Evolutionary conservation across 768 basidiomycete genomes (phyloP).

Genomic region (Strobilomyces dryophilus): DNA sequence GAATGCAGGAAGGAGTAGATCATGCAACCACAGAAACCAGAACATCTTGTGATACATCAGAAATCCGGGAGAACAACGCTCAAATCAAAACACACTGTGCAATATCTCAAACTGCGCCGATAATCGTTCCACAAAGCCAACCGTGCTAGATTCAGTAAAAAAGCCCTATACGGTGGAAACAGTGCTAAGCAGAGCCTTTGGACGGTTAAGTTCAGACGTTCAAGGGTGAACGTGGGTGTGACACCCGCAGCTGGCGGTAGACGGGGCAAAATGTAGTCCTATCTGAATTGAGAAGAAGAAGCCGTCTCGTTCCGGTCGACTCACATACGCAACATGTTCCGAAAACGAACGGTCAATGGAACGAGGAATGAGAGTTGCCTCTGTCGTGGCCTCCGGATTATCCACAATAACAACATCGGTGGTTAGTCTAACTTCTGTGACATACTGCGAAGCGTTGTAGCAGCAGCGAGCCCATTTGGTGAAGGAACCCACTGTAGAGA

Average conservation of each 20-base stretch:
- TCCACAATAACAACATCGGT: conserved; percentile 23
- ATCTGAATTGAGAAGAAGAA: conserved; percentile 7
- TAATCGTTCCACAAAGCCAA: conserved; percentile 57
- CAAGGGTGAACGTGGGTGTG: conserved; percentile 49
- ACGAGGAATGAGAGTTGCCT: not conserved
- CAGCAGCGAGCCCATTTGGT: not conserved
- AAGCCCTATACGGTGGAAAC: conserved; percentile 46
- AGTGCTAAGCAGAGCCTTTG: conserved; percentile 55
- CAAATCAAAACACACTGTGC: conserved; percentile 39
- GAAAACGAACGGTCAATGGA: conserved; percentile 21
- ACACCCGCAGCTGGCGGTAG: conserved; percentile 41
- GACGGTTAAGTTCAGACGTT: conserved; percentile 45
- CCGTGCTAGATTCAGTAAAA: conserved; percentile 34
- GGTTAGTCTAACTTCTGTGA: conserved; percentile 49
- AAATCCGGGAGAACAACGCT: not conserved
- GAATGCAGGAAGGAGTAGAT: conserved; percentile 51
- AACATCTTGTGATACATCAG: conserved; percentile 39
- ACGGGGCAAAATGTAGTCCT: conserved; percentile 43
- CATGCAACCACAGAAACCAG: conserved; percentile 62
- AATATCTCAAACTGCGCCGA: conserved; percentile 44
- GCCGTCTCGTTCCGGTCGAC: conserved; percentile 5
- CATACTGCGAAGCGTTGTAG: conserved; percentile 39
- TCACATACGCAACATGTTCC: conserved; percentile 24
- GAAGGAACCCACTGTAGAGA: conserved; percentile 48
- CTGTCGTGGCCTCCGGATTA: not conserved